A percentile compares a stretch with the other conserved stretches of the same genome.
Evolutionary conservation across 2,329 filamentous ascomycete species (phyloP).

Genomic region (Penicillium corylophilum): DNA sequence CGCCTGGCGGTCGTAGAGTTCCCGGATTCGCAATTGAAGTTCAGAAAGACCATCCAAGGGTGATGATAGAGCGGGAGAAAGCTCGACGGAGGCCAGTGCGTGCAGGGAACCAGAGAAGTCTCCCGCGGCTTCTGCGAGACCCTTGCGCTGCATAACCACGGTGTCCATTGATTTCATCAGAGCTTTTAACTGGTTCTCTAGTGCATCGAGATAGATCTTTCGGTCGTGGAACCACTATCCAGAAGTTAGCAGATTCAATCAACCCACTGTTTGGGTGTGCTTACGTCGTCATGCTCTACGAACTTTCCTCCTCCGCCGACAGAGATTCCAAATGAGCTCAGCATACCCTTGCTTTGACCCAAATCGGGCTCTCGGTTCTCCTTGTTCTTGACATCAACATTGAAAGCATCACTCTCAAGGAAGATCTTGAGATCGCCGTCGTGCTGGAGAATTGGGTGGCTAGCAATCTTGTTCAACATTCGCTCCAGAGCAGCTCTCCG

Average conservation of each 20-base stretch:
- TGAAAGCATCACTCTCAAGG: constrained; percentile 93
- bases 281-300: constrained; percentile 92
- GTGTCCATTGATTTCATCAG: constrained; percentile 91
- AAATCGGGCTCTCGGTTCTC: constrained; percentile 84
- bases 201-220: constrained; percentile 86
- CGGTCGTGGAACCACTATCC: constrained; percentile 94
- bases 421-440: constrained; percentile 95
- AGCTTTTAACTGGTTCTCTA: constrained; percentile 87
- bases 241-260: constrained; percentile 21
- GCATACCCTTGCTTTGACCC: constrained; percentile 87
- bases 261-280: constrained; percentile 31
- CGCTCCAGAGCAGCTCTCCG: constrained; percentile 87
- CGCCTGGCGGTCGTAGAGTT: constrained; percentile 93
- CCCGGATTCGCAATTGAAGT: constrained; percentile 87
- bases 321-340: constrained; percentile 78
- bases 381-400: constrained; percentile 95
- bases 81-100: constrained; percentile 84
- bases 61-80: constrained; percentile 82
- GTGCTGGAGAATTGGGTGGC: constrained; percentile 85
- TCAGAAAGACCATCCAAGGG: constrained; percentile 90
- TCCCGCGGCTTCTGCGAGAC: constrained; percentile 85
- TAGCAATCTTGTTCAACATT: constrained; percentile 95
- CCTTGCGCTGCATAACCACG: constrained; percentile 88
- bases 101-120: constrained; percentile 95
- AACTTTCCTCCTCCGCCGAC: constrained; percentile 81